These are phyloP conservation scores for Larix sibirica DNA, from an alignment of 83 land plant species.

Conservation along the genomic window DNA sequence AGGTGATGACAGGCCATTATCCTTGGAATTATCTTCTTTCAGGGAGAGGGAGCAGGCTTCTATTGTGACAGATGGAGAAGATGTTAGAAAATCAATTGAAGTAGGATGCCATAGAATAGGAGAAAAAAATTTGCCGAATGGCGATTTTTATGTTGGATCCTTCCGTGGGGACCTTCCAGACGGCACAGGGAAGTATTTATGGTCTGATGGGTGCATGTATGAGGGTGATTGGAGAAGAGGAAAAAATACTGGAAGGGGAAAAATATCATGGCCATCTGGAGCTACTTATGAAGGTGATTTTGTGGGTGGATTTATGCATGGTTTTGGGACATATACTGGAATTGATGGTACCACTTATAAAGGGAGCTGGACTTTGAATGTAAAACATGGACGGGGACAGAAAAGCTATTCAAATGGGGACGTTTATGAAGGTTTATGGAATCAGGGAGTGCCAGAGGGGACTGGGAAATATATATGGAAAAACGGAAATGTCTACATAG, in stretches of 20 bases:
- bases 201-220: constrained; percentile 72
- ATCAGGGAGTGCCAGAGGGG: constrained; percentile 73
- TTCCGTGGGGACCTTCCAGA: constrained; percentile 58
- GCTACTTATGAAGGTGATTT: constrained; percentile 74
- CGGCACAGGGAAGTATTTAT: constrained; percentile 66
- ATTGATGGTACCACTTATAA: constrained; percentile 49
- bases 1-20: constrained; percentile 21
- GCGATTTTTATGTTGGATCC: constrained; percentile 62
- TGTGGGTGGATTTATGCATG: constrained; percentile 79
- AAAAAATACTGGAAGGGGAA: constrained; percentile 71
- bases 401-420: constrained; percentile 76
- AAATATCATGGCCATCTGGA: constrained; percentile 63
- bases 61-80: constrained; percentile 27
- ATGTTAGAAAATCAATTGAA: constrained; percentile 25
- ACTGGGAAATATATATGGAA: constrained; percentile 73
- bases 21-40: constrained; percentile 26
- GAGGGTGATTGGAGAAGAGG: constrained; percentile 83
- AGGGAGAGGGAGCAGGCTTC: constrained; percentile 21
- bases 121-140: constrained; percentile 50
- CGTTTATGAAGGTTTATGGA: constrained; percentile 82
- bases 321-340: constrained; percentile 54
- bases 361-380: constrained; percentile 65
- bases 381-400: constrained; percentile 73
- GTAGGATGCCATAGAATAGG: constrained; percentile 35
- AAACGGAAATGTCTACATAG: constrained; percentile 62